phyloP scores from a whole-genome alignment of 345 rosid genomes.

The Clarkia xantiana region DNA sequence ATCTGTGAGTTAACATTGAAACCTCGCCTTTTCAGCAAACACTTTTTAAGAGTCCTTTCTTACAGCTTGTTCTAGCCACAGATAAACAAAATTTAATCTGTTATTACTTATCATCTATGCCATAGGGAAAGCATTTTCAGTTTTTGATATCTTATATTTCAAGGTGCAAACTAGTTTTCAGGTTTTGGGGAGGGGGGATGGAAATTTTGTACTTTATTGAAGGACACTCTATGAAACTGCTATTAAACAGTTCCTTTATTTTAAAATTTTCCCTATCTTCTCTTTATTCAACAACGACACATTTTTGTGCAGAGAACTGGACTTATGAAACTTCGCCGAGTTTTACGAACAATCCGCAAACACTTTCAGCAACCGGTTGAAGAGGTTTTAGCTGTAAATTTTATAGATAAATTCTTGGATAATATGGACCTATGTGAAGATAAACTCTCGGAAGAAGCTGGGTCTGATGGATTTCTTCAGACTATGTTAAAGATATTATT shows the following conservation, averaged over 20 bases:
- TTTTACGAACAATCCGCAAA: slow-evolving; percentile 82
- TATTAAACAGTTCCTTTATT: neutral
- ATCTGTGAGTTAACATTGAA: slow-evolving; percentile 47
- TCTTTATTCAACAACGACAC: neutral
- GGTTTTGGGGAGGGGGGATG: no score
- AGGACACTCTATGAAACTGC: no score
- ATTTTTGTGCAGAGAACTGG: slow-evolving; percentile 62
- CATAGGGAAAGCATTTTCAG: no score
- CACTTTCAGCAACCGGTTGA: slow-evolving; percentile 93
- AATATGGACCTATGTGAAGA: slow-evolving; percentile 78
- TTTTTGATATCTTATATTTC: no score
- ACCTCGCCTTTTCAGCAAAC: neutral
- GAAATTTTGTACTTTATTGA: no score
- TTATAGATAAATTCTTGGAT: slow-evolving; percentile 76
- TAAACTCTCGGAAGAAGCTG: slow-evolving; percentile 70
- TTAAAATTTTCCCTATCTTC: neutral
- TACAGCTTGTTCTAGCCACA: no score
- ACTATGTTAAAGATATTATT: slow-evolving; percentile 48
- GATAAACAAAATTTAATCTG: no score
- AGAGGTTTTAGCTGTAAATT: slow-evolving; percentile 59
- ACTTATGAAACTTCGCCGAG: slow-evolving; percentile 87
- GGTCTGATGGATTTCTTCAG: slow-evolving; percentile 71
- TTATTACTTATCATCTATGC: no score
- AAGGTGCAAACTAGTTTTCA: no score
- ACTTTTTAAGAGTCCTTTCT: no score